A percentile compares a stretch with the other conserved stretches of the same genome.
Conservation (phyloP, 345 rosid genomes). For the Noccaea caerulescens region DNA sequence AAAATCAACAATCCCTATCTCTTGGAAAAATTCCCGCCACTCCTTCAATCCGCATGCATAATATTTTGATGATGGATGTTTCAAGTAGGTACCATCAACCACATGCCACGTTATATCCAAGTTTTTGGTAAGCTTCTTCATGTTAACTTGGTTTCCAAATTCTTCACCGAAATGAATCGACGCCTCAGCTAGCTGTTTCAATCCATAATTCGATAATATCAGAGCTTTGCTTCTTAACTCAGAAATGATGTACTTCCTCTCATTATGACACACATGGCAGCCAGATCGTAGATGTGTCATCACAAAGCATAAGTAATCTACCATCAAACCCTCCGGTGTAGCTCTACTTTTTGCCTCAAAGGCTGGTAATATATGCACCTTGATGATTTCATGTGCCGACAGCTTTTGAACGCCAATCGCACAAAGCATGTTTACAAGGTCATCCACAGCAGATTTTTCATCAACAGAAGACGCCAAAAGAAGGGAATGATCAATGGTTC, state of each 20-base stretch:
- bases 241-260: slow-evolving; percentile 63
- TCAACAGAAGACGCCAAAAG: slow-evolving; percentile 51
- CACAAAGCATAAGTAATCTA: slow-evolving; percentile 81
- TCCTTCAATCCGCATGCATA: slow-evolving; percentile 52
- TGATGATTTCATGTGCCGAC: slow-evolving; percentile 88
- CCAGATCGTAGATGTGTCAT: slow-evolving; percentile 80
- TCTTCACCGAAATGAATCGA: slow-evolving; percentile 76
- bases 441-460: slow-evolving; percentile 47
- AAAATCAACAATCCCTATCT: slow-evolving; percentile 84
- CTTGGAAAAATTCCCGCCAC: slow-evolving; percentile 83
- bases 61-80: slow-evolving; percentile 62
- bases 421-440: slow-evolving; percentile 63
- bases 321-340: slow-evolving; percentile 53
- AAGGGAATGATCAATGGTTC: slow-evolving; percentile 65
- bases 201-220: slow-evolving; percentile 73
- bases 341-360: slow-evolving; percentile 48
- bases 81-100: slow-evolving; percentile 71
- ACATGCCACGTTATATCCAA: slow-evolving; percentile 72
- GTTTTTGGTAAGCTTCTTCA: slow-evolving; percentile 54
- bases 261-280: slow-evolving; percentile 66
- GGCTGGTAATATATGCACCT: slow-evolving; percentile 75
- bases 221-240: slow-evolving; percentile 69
- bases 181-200: slow-evolving; percentile 53
- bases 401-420: slow-evolving; percentile 74
- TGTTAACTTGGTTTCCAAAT: slow-evolving; percentile 62